Conservation (phyloP, 2,329 filamentous ascomycete genomes). For the Fusarium euwallaceae region DNA sequence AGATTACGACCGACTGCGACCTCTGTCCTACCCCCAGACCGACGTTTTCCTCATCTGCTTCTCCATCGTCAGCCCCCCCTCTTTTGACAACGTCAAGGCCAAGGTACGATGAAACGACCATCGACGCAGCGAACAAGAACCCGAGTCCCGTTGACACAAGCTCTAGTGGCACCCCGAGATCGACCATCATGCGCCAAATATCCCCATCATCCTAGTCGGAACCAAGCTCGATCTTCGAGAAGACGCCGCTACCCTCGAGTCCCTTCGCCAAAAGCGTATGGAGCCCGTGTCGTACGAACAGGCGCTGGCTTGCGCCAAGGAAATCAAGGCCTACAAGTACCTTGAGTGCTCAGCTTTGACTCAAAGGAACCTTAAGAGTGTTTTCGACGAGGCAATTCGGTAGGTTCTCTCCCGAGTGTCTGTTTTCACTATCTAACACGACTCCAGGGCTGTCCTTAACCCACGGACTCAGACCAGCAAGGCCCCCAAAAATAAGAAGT, state of each 20-base stretch:
- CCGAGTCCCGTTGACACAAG: constrained; percentile 17
- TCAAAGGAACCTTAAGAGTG: constrained; percentile 96
- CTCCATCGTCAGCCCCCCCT: constrained; percentile 96
- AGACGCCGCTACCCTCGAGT: constrained; percentile 84
- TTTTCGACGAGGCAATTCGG: constrained; percentile 99
- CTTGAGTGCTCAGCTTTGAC: constrained; percentile 97
- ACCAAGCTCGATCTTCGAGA: constrained; percentile 97
- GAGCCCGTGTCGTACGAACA: constrained; percentile 96
- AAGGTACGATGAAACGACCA: constrained; percentile 74
- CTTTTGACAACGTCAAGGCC: constrained; percentile 98
- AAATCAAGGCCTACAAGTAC: constrained; percentile 97
- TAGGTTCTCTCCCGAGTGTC: constrained; percentile 59
- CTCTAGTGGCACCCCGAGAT: constrained; percentile 95
- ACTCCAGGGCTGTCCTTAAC: constrained; percentile 76
- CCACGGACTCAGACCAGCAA: constrained; percentile 69
- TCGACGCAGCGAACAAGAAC: constrained; percentile 3
- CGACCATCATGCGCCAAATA: constrained; percentile 93
- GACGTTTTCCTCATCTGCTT: constrained; percentile 99
- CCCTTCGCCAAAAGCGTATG: constrained; percentile 92
- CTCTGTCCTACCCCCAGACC: constrained; percentile 97
- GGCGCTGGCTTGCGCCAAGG: constrained; percentile 88
- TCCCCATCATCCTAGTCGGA: constrained; percentile 96
- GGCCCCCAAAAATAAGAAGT: constrained; percentile 73
- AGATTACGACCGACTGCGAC: constrained; percentile 95
- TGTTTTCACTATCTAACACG: constrained; percentile 43